A percentile compares a stretch with the other conserved stretches of the same genome.
Evolutionary conservation across 2,329 filamentous ascomycete species (phyloP).

Genomic region (Madurella fahalii): DNA sequence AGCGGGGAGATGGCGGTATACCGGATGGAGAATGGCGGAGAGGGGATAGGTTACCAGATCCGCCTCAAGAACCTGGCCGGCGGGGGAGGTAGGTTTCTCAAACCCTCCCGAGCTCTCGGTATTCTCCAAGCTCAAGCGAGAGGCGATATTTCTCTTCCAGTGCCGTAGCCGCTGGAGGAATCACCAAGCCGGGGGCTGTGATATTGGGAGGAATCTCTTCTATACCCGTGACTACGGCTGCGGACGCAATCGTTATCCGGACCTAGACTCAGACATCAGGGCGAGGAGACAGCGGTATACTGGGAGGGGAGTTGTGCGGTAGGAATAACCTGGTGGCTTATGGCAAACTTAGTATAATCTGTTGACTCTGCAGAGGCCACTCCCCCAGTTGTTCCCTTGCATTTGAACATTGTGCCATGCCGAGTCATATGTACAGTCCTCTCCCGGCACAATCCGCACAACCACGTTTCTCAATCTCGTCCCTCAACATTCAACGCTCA

Average conservation of each 20-base stretch:
- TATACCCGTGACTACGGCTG: too few relatives aligned
- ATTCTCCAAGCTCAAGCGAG: too few relatives aligned
- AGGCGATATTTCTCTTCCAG: too few relatives aligned
- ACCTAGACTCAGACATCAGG: too few relatives aligned
- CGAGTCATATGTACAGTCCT: constrained; percentile 41
- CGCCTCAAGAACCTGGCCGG: constrained; percentile 37
- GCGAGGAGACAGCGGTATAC: too few relatives aligned
- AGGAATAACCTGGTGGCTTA: too few relatives aligned
- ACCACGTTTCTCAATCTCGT: neutral
- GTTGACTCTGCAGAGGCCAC: neutral
- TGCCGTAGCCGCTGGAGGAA: too few relatives aligned
- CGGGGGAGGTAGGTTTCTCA: constrained; percentile 31
- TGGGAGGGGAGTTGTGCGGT: too few relatives aligned
- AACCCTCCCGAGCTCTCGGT: neutral
- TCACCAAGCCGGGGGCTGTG: too few relatives aligned
- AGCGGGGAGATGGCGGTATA: constrained; percentile 26
- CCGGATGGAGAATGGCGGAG: constrained; percentile 63
- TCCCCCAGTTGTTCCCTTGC: too few relatives aligned
- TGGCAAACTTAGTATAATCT: neutral
- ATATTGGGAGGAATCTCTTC: too few relatives aligned
- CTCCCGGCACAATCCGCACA: neutral
- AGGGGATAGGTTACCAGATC: constrained; percentile 59
- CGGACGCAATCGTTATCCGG: neutral
- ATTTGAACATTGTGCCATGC: neutral
- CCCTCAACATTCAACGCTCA: constrained; percentile 73